Evolutionary conservation across 1,284 basidiomycete species (phyloP).

Genomic region (Pterulicium gracile): DNA sequence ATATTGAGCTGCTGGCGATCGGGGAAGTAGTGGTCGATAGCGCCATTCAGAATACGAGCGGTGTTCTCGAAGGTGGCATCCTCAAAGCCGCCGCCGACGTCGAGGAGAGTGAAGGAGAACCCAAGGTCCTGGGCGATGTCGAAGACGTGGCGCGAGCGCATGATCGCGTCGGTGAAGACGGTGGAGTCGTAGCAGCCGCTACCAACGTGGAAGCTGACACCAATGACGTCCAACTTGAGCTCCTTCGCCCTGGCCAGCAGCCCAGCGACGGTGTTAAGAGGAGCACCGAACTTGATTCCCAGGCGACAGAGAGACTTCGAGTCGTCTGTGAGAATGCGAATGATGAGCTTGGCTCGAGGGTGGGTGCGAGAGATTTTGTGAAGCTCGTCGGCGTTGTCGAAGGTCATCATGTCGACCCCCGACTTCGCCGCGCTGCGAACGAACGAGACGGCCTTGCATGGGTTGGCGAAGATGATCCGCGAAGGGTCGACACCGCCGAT

Average conservation of each 20-base stretch:
- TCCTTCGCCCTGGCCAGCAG: constrained; percentile 76
- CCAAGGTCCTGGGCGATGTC: constrained; percentile 81
- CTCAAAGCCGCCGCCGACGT: constrained; percentile 96
- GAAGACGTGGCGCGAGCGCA: constrained; percentile 76
- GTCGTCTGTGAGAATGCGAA: constrained; percentile 96
- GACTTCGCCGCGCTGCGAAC: constrained; percentile 74
- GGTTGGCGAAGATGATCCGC: constrained; percentile 96
- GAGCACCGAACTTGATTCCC: constrained; percentile 96
- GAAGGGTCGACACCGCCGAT: constrained; percentile 63
- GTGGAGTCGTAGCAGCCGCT: constrained; percentile 92
- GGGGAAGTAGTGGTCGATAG: constrained; percentile 83
- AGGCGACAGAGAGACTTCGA: constrained; percentile 90
- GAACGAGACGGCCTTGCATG: constrained; percentile 95
- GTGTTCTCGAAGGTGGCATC: constrained; percentile 81
- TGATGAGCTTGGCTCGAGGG: constrained; percentile 78
- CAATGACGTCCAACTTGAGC: constrained; percentile 80
- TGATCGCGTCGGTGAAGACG: constrained; percentile 86
- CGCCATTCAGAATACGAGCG: constrained; percentile 60
- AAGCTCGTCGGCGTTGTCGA: constrained; percentile 98
- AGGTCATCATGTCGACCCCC: constrained; percentile 91
- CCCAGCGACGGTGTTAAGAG: constrained; percentile 71
- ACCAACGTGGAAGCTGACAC: constrained; percentile 97
- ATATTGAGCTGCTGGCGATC: constrained; percentile 65
- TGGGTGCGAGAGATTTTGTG: constrained; percentile 85
- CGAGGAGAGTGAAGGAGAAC: constrained; percentile 78